Percentiles rank a stretch among this genome's conserved stretches.
Evolutionary conservation across 257 asterid genomes (phyloP).

Genomic region (Galeopsis tetrahit): DNA sequence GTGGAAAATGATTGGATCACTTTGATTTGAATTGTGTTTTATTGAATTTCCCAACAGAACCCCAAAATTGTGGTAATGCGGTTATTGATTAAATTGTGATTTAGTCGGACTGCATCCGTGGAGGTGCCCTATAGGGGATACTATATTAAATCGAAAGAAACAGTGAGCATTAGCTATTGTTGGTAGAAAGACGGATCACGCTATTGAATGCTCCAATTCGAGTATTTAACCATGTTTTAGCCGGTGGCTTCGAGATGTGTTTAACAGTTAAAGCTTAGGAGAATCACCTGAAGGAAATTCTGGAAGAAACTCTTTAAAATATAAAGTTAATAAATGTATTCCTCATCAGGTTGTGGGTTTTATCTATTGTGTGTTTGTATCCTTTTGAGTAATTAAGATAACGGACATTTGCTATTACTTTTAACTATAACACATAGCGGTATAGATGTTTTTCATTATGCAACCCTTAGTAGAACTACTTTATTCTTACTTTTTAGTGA

Average conservation of each 20-base stretch:
- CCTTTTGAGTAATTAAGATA: conserved; percentile 7
- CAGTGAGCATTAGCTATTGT: neutral
- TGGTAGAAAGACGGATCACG: neutral
- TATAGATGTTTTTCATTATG: conserved; percentile 9
- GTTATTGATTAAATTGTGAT: neutral
- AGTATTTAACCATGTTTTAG: neutral
- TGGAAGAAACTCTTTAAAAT: neutral
- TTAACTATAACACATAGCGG: neutral
- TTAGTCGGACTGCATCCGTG: neutral
- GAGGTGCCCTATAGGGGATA: neutral
- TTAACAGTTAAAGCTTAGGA: neutral
- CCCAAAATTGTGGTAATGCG: neutral
- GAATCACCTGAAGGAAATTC: neutral
- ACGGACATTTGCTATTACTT: conserved; percentile 14
- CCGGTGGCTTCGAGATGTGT: neutral
- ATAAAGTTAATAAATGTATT: neutral
- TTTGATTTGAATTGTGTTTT: neutral
- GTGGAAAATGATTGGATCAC: conserved; percentile 1
- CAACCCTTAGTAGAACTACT: conserved; percentile 5
- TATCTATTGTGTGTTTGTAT: conserved; percentile 9
- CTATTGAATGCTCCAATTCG: neutral
- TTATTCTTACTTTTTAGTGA: conserved; percentile 14
- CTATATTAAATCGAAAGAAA: neutral
- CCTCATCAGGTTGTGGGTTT: neutral
- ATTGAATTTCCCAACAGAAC: neutral